Conservation (phyloP, 352 stramenopile species). For the Pythium myriotylum region DNA sequence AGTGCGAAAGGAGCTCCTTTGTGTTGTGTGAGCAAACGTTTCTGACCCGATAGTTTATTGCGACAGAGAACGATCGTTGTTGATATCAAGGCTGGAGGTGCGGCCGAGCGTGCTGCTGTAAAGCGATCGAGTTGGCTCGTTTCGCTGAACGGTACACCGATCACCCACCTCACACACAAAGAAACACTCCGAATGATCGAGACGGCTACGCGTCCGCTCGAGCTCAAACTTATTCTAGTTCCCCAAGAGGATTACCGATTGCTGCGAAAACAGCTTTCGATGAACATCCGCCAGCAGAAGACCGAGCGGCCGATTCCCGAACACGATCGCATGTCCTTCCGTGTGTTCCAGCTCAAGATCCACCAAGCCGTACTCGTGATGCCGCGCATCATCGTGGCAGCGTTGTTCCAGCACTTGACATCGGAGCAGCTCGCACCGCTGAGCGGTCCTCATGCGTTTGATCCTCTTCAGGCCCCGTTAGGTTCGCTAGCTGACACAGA, state of each 20-base stretch:
- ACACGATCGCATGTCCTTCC: constrained; percentile 86
- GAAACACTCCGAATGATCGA: constrained; percentile 87
- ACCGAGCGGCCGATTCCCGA: constrained; percentile 80
- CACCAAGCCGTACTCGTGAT: constrained; percentile 79
- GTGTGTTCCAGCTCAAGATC: constrained; percentile 85
- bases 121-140: constrained; percentile 86
- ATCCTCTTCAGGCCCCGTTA: constrained; percentile 34
- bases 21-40: too few species aligned
- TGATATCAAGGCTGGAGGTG: constrained; percentile 82
- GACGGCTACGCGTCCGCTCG: constrained; percentile 64
- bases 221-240: constrained; percentile 74
- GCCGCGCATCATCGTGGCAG: constrained; percentile 60
- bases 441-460: constrained; percentile 26
- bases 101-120: constrained; percentile 73
- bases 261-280: constrained; percentile 73
- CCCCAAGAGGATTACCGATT: constrained; percentile 74
- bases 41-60: too few species aligned
- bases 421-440: constrained; percentile 44
- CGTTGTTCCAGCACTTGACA: constrained; percentile 79
- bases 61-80: constrained; percentile 79
- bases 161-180: constrained; percentile 86
- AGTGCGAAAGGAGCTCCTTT: not conserved
- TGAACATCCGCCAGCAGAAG: constrained; percentile 87
- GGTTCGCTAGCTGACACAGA: constrained; percentile 53
- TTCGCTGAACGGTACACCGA: constrained; percentile 67